Evolutionary conservation across 192 early-diverging fungal genomes (phyloP).

Genomic region (Diversispora epigaea): DNA sequence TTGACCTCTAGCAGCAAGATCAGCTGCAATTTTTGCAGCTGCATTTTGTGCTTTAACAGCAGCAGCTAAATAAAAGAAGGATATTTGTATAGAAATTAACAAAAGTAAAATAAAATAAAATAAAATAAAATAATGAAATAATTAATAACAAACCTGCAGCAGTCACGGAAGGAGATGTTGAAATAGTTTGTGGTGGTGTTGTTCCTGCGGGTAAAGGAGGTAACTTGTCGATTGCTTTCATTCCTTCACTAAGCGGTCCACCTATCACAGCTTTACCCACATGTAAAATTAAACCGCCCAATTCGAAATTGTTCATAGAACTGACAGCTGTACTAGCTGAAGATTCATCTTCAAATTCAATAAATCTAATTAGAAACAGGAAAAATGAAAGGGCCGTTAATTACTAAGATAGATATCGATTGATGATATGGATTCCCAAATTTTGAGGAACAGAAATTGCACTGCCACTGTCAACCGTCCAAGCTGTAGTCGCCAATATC

Average conservation of each 20-base stretch:
- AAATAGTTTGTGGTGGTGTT: slow-evolving; percentile 13
- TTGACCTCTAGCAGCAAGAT: slow-evolving; percentile 45
- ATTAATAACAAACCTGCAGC: slow-evolving; percentile 27
- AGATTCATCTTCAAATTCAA: slow-evolving; percentile 69
- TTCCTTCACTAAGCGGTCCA: slow-evolving; percentile 75
- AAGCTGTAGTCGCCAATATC: slow-evolving; percentile 18
- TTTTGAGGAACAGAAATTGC: slow-evolving; percentile 1
- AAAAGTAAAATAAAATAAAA: neutral
- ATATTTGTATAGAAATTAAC: neutral
- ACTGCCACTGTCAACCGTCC: slow-evolving; percentile 28
- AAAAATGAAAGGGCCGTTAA: slow-evolving; percentile 12
- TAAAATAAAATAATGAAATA: neutral
- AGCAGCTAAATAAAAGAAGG: slow-evolving; percentile 29
- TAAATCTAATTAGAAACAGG: slow-evolving; percentile 55
- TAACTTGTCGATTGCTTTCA: slow-evolving; percentile 69
- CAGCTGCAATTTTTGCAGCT: slow-evolving; percentile 47
- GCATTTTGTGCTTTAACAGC: slow-evolving; percentile 47
- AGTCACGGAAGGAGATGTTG: slow-evolving; percentile 37
- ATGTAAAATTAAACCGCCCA: slow-evolving; percentile 70
- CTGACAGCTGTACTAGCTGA: slow-evolving; percentile 60
- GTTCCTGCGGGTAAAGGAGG: slow-evolving; percentile 35
- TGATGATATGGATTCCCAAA: slow-evolving; percentile 2
- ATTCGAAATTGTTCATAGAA: slow-evolving; percentile 76
- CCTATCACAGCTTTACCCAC: slow-evolving; percentile 72
- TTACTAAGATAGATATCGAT: slow-evolving; percentile 1